Evolutionary conservation across 345 rosid species (phyloP).

Genomic region (Moricandia arvensis): DNA sequence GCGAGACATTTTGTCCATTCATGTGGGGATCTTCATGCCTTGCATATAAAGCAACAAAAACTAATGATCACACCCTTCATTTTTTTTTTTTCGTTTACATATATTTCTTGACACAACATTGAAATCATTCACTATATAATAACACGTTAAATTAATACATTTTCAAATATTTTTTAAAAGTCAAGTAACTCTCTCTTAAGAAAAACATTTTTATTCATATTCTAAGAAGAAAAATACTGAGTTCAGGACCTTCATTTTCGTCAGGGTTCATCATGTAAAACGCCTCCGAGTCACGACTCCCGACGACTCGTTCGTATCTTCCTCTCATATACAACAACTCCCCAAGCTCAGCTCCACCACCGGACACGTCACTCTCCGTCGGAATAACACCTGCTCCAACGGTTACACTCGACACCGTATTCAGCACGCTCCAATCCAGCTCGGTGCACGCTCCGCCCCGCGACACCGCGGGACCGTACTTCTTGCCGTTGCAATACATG

Average conservation of each 20-base stretch:
- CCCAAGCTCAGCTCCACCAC: slow-evolving; percentile 48
- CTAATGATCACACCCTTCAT: slow-evolving; percentile 20
- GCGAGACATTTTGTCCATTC: background rate
- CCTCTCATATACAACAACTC: slow-evolving; percentile 91
- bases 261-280: slow-evolving; percentile 97
- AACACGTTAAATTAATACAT: slow-evolving; percentile 10
- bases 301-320: slow-evolving; percentile 79
- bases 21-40: slow-evolving; percentile 38
- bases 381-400: slow-evolving; percentile 93
- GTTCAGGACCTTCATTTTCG: slow-evolving; percentile 86
- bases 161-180: background rate
- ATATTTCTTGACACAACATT: background rate
- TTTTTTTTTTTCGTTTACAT: background rate
- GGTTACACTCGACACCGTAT: slow-evolving; percentile 69
- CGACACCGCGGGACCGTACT: slow-evolving; percentile 70
- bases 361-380: slow-evolving; percentile 28
- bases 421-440: slow-evolving; percentile 68
- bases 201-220: slow-evolving; percentile 33
- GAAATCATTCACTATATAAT: slow-evolving; percentile 1
- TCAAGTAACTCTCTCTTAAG: background rate
- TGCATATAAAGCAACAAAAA: too few species aligned
- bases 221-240: slow-evolving; percentile 83
- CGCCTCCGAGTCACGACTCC: slow-evolving; percentile 93
- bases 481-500: slow-evolving; percentile 94
- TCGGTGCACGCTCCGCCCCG: slow-evolving; percentile 53